phyloP scores from a whole-genome alignment of 306 rosid genomes.

The Malus asiatica region DNA sequence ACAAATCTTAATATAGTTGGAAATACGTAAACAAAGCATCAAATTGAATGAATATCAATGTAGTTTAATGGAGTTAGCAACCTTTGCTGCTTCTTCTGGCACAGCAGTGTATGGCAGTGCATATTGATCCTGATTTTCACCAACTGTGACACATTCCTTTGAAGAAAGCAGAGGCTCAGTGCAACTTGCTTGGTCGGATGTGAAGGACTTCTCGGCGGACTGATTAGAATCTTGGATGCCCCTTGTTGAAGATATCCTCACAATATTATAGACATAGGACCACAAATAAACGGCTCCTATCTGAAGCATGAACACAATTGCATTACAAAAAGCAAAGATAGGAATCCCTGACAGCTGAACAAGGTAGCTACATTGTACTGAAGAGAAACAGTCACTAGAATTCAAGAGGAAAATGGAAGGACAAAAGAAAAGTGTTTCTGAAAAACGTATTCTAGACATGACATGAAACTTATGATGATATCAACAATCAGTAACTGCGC shows the following conservation, averaged over 20 bases:
- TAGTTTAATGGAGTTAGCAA: slow-evolving; percentile 1
- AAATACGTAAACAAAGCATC: background rate
- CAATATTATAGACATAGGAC: slow-evolving; percentile 77
- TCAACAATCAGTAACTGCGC: too few species aligned
- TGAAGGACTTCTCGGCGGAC: slow-evolving; percentile 23
- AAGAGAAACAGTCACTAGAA: too few species aligned
- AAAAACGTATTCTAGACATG: background rate
- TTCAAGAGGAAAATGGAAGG: background rate
- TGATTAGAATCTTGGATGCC: slow-evolving; percentile 7
- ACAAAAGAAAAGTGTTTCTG: background rate
- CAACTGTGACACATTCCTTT: slow-evolving; percentile 1
- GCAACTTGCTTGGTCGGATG: slow-evolving; percentile 17
- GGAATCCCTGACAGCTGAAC: too few species aligned
- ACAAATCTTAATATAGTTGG: background rate
- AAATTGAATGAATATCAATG: too few species aligned
- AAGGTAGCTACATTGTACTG: too few species aligned
- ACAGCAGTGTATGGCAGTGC: slow-evolving; percentile 23
- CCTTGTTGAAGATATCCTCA: slow-evolving; percentile 49
- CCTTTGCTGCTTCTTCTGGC: slow-evolving; percentile 28
- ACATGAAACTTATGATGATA: too few species aligned
- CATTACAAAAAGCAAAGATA: background rate
- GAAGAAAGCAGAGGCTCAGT: slow-evolving; percentile 44
- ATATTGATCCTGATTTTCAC: background rate
- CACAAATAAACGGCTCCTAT: slow-evolving; percentile 63
- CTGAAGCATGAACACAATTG: slow-evolving; percentile 26